A percentile compares a stretch with the other conserved stretches of the same genome.
Conservation (phyloP, 495 filamentous ascomycete species). For the Podospora sp. region DNA sequence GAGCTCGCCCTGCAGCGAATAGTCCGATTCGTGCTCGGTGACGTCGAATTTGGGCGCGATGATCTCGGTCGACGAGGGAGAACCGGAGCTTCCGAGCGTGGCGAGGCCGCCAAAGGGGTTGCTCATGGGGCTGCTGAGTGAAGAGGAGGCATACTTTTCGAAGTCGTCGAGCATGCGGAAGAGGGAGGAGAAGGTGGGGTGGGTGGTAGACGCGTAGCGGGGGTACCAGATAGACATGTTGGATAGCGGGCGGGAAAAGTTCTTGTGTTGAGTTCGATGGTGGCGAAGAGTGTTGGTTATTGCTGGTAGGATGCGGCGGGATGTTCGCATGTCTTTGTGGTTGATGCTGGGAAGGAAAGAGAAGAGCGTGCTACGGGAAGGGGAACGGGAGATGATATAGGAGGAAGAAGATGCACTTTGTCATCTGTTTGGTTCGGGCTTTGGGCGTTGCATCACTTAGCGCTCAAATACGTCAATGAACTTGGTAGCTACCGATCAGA, state of each 20-base stretch:
- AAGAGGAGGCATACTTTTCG: constrained; percentile 54
- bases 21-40: constrained; percentile 65
- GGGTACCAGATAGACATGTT: constrained; percentile 35
- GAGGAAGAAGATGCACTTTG: neutral
- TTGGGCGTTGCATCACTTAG: no score
- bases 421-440: no score
- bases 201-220: constrained; percentile 37
- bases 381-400: no score
- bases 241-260: neutral
- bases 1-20: constrained; percentile 85
- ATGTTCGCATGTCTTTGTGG: constrained; percentile 1
- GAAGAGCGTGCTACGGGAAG: neutral
- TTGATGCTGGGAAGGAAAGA: neutral
- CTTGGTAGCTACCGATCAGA: no score
- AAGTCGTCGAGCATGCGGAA: constrained; percentile 82
- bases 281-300: neutral
- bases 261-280: neutral
- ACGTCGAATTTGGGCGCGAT: constrained; percentile 70
- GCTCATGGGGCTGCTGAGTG: constrained; percentile 3
- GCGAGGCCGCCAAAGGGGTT: constrained; percentile 9
- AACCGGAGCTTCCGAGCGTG: constrained; percentile 29
- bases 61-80: neutral
- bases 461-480: no score
- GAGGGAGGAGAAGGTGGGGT: constrained; percentile 65
- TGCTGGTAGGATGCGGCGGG: neutral